These are phyloP conservation scores for Coniophora puteana DNA, from an alignment of 1,284 basidiomycete species.

Conservation along the genomic window DNA sequence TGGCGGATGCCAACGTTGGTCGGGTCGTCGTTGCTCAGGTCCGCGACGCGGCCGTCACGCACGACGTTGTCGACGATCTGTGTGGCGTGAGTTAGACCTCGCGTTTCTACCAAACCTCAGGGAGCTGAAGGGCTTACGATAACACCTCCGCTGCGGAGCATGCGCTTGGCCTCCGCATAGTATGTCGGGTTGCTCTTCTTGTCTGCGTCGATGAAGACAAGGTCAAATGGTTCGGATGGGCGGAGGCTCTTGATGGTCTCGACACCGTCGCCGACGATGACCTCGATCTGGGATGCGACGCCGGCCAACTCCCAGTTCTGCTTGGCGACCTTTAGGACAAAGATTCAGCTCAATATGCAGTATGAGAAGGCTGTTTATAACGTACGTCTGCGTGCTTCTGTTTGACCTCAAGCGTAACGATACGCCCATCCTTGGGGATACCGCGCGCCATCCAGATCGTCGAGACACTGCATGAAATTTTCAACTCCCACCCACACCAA, in stretches of 20 bases:
- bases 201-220: constrained; percentile 64
- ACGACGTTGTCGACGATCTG: constrained; percentile 66
- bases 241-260: constrained; percentile 41
- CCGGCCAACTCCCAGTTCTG: constrained; percentile 50
- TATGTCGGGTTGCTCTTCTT: constrained; percentile 47
- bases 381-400: constrained; percentile 47
- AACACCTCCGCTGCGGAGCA: constrained; percentile 51
- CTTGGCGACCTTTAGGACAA: constrained; percentile 40
- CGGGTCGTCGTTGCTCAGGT: constrained; percentile 34
- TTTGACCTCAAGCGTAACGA: constrained; percentile 42
- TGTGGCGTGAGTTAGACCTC: background rate
- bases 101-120: background rate
- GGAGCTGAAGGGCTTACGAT: constrained; percentile 37
- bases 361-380: background rate
- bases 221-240: constrained; percentile 45
- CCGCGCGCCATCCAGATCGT: constrained; percentile 41
- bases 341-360: background rate
- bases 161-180: constrained; percentile 52
- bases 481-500: no score
- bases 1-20: constrained; percentile 44
- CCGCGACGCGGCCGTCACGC: constrained; percentile 43
- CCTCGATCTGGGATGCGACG: constrained; percentile 40
- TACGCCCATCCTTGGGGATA: constrained; percentile 34
- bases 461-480: no score
- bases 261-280: constrained; percentile 48